Evolutionary conservation across 148 eudicot genomes (phyloP), one percentile per base, ranked within the genome.

Genomic region (Limonium bicolor): DNA sequence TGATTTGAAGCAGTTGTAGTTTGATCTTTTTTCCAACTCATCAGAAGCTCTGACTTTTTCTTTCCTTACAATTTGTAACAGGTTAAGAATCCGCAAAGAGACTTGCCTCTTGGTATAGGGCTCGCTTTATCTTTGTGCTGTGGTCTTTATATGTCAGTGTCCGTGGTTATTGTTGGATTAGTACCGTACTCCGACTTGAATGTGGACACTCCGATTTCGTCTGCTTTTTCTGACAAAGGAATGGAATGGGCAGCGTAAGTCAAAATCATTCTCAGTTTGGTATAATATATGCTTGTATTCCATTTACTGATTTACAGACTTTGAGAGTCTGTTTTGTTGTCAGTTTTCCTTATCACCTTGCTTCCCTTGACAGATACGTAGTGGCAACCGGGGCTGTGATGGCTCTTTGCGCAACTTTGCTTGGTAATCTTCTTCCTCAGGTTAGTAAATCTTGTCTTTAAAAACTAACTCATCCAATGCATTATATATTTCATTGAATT

Each of bases 381-480:
- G 58, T 86, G 55, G 78, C 87, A 20, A 52, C 78, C 21, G 94
- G 96, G 51, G 96, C 96, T 51, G 66, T 66, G 48, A 76, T 82
- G 24, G 82, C 96, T 48, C 82, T 86, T 27, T 82, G 80, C 60
- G 71, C 94, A 9, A 78, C 94, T 50, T 60, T 86, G 55, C 63
- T 86, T 84, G 96, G 96, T 48, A 81, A 93, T 27, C 60, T 86
- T 40, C 71, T 86, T 36, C 96, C 94, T 30, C 96, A 82, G 78
- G 96, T 80, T 60, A 50, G 52, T 32, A 35, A 23, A 13, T 13
- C 23, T 21, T n/a, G 23, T 18, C n/a, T n/a, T n/a, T n/a, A n/a
- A n/a, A n/a, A n/a, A n/a, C n/a, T n/a, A n/a, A n/a, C n/a, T n/a
- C n/a, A n/a, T n/a, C n/a, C n/a, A n/a, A n/a, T n/a, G n/a, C n/a